phyloP scores from a whole-genome alignment of 2,329 filamentous ascomycete genomes.

The Aspergillus glaucus region DNA sequence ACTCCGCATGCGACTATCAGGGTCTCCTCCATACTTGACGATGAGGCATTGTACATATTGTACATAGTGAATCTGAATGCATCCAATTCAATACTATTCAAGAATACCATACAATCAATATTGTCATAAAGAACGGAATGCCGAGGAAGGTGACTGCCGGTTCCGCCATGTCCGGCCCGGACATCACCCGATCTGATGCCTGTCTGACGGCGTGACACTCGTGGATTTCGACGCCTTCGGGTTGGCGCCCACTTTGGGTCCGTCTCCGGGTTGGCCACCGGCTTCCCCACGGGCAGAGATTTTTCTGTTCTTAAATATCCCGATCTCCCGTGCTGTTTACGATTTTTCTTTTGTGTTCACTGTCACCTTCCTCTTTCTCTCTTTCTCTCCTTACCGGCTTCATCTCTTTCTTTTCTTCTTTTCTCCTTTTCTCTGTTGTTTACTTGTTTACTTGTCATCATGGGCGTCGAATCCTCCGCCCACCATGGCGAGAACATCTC shows the following conservation, averaged over 20 bases:
- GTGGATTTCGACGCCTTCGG: neutral
- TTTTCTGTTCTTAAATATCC: neutral
- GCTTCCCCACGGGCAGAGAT: slow-evolving; percentile 12
- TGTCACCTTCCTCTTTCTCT: neutral
- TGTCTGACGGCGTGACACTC: neutral
- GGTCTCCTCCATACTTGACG: neutral
- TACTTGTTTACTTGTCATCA: slow-evolving; percentile 8
- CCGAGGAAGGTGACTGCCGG: neutral
- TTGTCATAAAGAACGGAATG: neutral
- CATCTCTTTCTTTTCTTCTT: neutral
- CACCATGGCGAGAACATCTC: slow-evolving; percentile 28
- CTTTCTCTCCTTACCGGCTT: neutral
- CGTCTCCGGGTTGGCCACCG: neutral
- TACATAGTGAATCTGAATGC: too few relatives aligned
- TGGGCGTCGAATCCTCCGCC: slow-evolving; percentile 24
- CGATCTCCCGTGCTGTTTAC: neutral
- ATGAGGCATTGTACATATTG: neutral
- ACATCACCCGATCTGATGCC: neutral
- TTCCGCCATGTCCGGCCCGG: neutral
- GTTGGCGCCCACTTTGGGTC: slow-evolving; percentile 1
- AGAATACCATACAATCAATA: too few relatives aligned
- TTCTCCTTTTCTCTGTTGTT: neutral
- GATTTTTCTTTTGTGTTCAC: too few relatives aligned
- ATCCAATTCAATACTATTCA: too few relatives aligned
- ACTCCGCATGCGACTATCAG: neutral